phyloP scores from a whole-genome alignment of 495 filamentous ascomycete genomes.

The Xylaria palmicola region DNA sequence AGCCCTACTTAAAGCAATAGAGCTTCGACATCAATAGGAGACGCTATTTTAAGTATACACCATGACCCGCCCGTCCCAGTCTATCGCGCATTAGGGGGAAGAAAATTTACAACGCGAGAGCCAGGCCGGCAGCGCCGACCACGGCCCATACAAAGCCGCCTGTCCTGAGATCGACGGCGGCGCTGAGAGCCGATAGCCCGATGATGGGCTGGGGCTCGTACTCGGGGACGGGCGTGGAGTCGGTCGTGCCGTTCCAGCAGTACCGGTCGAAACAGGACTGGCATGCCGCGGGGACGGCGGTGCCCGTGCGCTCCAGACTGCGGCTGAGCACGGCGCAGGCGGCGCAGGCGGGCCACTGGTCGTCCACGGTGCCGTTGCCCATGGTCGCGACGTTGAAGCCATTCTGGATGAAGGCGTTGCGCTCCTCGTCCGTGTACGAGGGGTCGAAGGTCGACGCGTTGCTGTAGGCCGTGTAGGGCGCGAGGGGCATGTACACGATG shows the following conservation, averaged over 20 bases:
- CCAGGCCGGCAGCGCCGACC: not conserved
- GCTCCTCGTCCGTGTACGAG: slow-evolving; percentile 58
- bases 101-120: slow-evolving; percentile 8
- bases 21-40: not conserved
- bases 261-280: slow-evolving; percentile 72
- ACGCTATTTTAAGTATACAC: not conserved
- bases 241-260: slow-evolving; percentile 81
- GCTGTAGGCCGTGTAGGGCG: slow-evolving; percentile 68
- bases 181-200: not conserved
- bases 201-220: slow-evolving; percentile 35
- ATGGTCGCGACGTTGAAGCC: slow-evolving; percentile 79
- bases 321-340: slow-evolving; percentile 86
- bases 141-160: not conserved
- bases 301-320: slow-evolving; percentile 66
- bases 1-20: too few relatives aligned
- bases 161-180: not conserved
- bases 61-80: not conserved
- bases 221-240: slow-evolving; percentile 34
- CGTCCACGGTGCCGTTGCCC: slow-evolving; percentile 73
- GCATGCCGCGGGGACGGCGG: slow-evolving; percentile 64
- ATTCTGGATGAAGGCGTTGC: slow-evolving; percentile 78
- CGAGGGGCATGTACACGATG: slow-evolving; percentile 88
- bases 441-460: slow-evolving; percentile 75
- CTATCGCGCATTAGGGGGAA: not conserved
- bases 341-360: slow-evolving; percentile 73